Percentiles rank a stretch among this genome's conserved stretches.
phyloP scores from a whole-genome alignment of 2,329 filamentous ascomycete species.

The Talaromyces sp. region DNA sequence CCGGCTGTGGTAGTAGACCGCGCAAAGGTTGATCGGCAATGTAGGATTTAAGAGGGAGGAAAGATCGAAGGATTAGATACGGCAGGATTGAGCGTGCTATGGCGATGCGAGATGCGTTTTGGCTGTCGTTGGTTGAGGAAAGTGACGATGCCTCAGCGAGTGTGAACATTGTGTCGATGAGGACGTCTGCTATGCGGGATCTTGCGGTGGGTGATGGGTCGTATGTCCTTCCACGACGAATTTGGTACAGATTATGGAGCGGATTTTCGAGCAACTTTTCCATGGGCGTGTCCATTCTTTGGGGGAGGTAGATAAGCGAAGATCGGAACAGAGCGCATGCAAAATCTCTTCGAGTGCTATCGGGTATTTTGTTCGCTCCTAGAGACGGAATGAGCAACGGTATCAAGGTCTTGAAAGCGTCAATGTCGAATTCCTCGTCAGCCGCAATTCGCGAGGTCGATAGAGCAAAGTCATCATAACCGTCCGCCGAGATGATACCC shows the following conservation, averaged over 20 bases:
- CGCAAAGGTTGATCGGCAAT: slow-evolving; percentile 87
- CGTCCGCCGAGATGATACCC: slow-evolving; percentile 67
- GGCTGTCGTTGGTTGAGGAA: slow-evolving; percentile 31
- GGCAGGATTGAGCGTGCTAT: slow-evolving; percentile 75
- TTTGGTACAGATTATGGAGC: slow-evolving; percentile 60
- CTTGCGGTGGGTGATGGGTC: slow-evolving; percentile 63
- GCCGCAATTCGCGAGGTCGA: slow-evolving; percentile 49
- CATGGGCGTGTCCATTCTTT: slow-evolving; percentile 58
- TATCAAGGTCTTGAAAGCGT: slow-evolving; percentile 65
- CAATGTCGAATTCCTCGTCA: slow-evolving; percentile 80
- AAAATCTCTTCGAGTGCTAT: slow-evolving; percentile 66
- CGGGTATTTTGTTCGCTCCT: slow-evolving; percentile 62
- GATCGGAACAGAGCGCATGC: slow-evolving; percentile 73
- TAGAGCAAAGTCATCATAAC: slow-evolving; percentile 45
- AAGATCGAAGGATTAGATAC: slow-evolving; percentile 76
- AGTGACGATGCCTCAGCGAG: slow-evolving; percentile 51
- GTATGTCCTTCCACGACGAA: slow-evolving; percentile 69
- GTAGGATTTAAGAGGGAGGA: slow-evolving; percentile 76
- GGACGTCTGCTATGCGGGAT: slow-evolving; percentile 71
- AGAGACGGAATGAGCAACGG: slow-evolving; percentile 69
- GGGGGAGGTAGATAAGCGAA: slow-evolving; percentile 73
- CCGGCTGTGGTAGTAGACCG: slow-evolving; percentile 82
- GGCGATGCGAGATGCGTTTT: slow-evolving; percentile 44
- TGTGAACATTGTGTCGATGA: slow-evolving; percentile 73
- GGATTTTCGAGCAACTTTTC: slow-evolving; percentile 46